phyloP scores from a whole-genome alignment of 495 filamentous ascomycete species.

The Aspergillus conjunctus region DNA sequence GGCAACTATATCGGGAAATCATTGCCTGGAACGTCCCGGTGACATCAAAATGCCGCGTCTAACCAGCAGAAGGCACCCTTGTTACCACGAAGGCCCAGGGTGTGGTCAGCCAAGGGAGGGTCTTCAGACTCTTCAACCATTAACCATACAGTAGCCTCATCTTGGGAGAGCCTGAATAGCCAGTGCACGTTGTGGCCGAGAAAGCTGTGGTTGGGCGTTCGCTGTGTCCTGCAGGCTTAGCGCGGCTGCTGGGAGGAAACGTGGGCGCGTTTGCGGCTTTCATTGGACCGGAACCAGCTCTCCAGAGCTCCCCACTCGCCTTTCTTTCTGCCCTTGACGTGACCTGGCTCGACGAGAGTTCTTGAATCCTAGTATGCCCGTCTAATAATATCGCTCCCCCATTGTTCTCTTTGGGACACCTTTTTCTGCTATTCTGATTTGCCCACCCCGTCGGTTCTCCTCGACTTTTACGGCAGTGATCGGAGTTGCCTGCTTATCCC shows the following conservation, averaged over 20 bases:
- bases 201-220: background rate
- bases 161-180: background rate
- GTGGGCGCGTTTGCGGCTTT: slow-evolving; percentile 12
- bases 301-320: slow-evolving; percentile 23
- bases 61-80: background rate
- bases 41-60: no score
- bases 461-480: background rate
- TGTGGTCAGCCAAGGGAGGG: background rate
- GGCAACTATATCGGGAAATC: no score
- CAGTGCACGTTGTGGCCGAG: slow-evolving; percentile 2
- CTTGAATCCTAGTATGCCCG: slow-evolving; percentile 3
- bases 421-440: background rate
- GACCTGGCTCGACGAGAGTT: slow-evolving; percentile 11
- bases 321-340: slow-evolving; percentile 16
- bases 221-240: background rate
- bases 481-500: slow-evolving; percentile 1
- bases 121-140: background rate
- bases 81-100: background rate
- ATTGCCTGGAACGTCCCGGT: no score
- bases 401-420: background rate
- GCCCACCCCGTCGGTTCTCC: background rate
- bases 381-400: background rate
- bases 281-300: slow-evolving; percentile 24
- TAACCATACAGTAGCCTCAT: slow-evolving; percentile 1
- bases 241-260: slow-evolving; percentile 12